phyloP scores from a whole-genome alignment of 2,329 filamentous ascomycete genomes.

The Aspergillus pseudoglaucus region DNA sequence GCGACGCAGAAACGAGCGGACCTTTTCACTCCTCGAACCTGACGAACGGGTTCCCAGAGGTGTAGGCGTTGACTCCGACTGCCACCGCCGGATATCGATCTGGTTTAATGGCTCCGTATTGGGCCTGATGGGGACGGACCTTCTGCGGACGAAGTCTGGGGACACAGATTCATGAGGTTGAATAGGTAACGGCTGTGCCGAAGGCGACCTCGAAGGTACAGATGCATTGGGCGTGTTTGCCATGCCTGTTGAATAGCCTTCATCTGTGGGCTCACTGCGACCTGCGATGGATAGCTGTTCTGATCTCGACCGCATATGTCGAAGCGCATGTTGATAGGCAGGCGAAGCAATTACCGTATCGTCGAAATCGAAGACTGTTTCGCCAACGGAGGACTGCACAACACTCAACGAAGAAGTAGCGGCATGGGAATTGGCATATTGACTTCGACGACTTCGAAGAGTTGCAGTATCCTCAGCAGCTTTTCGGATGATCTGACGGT shows the following conservation, averaged over 20 bases:
- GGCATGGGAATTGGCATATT: conserved; percentile 19
- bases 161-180: conserved; percentile 10
- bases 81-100: conserved; percentile 13
- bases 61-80: conserved; percentile 10
- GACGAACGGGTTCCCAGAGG: conserved; percentile 4
- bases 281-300: conserved; percentile 3
- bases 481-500: conserved; percentile 28
- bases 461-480: conserved; percentile 33
- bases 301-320: conserved; percentile 7
- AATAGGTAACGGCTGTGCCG: conserved; percentile 8
- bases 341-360: conserved; percentile 18
- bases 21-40: conserved; percentile 14
- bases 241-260: conserved; percentile 21
- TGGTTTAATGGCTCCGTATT: conserved; percentile 3
- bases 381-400: conserved; percentile 20
- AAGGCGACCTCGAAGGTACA: conserved; percentile 4
- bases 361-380: conserved; percentile 29
- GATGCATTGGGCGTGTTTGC: conserved; percentile 10
- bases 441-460: conserved; percentile 20
- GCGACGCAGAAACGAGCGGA: conserved; percentile 13
- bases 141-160: conserved; percentile 12
- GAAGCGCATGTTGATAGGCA: conserved; percentile 18
- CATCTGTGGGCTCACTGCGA: conserved; percentile 16
- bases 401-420: conserved; percentile 20
- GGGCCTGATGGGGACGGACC: conserved; percentile 11